Conservation (phyloP, 1,284 basidiomycete genomes). For the Ustilago sp. region DNA sequence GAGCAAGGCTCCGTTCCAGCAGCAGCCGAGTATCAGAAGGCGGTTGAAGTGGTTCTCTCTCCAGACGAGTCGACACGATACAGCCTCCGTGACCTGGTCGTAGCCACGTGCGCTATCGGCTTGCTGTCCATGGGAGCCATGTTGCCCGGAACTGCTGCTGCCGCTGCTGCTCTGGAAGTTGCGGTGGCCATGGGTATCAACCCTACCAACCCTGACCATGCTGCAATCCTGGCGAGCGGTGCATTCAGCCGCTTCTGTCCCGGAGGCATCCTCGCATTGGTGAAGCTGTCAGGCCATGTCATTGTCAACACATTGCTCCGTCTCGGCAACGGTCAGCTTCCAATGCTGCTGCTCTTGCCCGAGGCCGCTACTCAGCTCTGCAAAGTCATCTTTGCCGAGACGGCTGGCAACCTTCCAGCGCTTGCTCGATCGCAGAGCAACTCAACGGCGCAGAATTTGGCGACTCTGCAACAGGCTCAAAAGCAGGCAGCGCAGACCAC, state of each 20-base stretch:
- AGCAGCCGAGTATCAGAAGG: constrained; percentile 70
- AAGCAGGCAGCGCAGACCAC: constrained; percentile 71
- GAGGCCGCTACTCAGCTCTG: constrained; percentile 53
- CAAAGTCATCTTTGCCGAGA: constrained; percentile 58
- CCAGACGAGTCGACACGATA: constrained; percentile 39
- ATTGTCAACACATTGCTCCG: constrained; percentile 53
- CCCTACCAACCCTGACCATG: constrained; percentile 44
- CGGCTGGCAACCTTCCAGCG: constrained; percentile 53
- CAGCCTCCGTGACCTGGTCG: constrained; percentile 61
- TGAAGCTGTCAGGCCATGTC: constrained; percentile 56
- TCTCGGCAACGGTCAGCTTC: constrained; percentile 60
- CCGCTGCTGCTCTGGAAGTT: constrained; percentile 49
- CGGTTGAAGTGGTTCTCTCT: constrained; percentile 65
- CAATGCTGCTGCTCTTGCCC: constrained; percentile 60
- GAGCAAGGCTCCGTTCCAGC: constrained; percentile 54
- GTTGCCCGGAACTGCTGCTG: constrained; percentile 53
- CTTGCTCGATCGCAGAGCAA: constrained; percentile 17
- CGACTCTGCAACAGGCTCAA: constrained; percentile 61
- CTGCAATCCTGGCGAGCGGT: constrained; percentile 46
- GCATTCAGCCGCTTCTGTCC: constrained; percentile 52
- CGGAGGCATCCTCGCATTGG: constrained; percentile 60
- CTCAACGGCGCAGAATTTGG: constrained; percentile 17
- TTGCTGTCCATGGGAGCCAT: constrained; percentile 60
- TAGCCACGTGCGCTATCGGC: constrained; percentile 60
- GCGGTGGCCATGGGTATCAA: constrained; percentile 57